phyloP scores from a whole-genome alignment of 2,329 filamentous ascomycete genomes.

The Camillea tinctor region DNA sequence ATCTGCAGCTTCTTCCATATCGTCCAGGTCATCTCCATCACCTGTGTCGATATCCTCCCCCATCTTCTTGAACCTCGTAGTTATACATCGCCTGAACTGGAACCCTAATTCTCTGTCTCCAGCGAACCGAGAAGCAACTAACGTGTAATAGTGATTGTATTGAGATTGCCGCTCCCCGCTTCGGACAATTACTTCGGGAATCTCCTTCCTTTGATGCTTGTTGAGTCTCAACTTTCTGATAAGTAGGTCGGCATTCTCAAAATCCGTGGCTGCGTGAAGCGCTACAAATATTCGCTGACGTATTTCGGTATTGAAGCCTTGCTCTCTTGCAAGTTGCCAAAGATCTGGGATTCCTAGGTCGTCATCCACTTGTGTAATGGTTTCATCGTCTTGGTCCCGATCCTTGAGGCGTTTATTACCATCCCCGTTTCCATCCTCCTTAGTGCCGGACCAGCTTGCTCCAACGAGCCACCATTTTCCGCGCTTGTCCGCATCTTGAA shows the following conservation, averaged over 20 bases:
- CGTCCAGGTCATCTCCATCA: slow-evolving; percentile 59
- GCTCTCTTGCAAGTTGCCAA: slow-evolving; percentile 69
- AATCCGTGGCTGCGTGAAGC: slow-evolving; percentile 82
- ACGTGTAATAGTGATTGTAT: slow-evolving; percentile 92
- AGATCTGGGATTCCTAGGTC: slow-evolving; percentile 66
- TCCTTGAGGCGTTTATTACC: slow-evolving; percentile 19
- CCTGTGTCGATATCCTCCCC: slow-evolving; percentile 65
- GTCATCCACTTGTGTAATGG: slow-evolving; percentile 32
- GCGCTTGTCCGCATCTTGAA: slow-evolving; percentile 77
- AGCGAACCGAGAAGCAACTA: slow-evolving; percentile 79
- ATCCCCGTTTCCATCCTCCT: slow-evolving; percentile 29
- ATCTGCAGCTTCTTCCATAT: slow-evolving; percentile 54
- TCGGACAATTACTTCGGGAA: slow-evolving; percentile 83
- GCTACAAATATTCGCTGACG: slow-evolving; percentile 91
- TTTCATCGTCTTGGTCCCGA: slow-evolving; percentile 36
- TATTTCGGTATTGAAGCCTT: slow-evolving; percentile 84
- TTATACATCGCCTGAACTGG: slow-evolving; percentile 83
- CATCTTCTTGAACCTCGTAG: slow-evolving; percentile 80
- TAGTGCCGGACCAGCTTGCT: slow-evolving; percentile 72
- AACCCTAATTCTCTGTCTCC: slow-evolving; percentile 73
- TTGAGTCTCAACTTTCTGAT: slow-evolving; percentile 82
- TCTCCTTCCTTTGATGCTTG: slow-evolving; percentile 80
- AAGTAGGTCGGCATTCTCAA: slow-evolving; percentile 77
- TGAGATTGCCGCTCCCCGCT: slow-evolving; percentile 78
- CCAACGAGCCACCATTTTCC: slow-evolving; percentile 99